phyloP scores from a whole-genome alignment of 208 protist species.

The Wallacemonas sp. region DNA sequence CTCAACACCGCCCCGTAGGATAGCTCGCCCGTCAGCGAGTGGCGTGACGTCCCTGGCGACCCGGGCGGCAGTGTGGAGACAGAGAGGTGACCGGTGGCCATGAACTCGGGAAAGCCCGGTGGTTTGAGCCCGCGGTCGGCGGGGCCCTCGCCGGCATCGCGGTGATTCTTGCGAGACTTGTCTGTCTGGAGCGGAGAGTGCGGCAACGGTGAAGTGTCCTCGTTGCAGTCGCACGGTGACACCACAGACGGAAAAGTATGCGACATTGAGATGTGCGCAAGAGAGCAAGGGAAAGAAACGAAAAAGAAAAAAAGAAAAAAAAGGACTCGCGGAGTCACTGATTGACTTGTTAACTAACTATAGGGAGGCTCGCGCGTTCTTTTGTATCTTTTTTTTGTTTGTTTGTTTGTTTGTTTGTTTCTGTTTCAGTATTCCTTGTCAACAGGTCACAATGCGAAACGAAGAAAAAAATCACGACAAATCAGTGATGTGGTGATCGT shows the following conservation, averaged over 20 bases:
- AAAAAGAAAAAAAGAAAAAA: background rate
- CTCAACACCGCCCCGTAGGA: background rate
- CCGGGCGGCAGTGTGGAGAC: background rate
- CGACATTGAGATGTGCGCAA: background rate
- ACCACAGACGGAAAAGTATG: background rate
- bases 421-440: no score
- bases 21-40: background rate
- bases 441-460: background rate
- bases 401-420: no score
- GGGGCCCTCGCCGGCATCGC: background rate
- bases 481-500: no score
- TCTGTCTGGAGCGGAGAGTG: background rate
- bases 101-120: background rate
- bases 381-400: no score
- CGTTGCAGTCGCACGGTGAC: background rate
- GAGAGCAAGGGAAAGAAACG: background rate
- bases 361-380: no score
- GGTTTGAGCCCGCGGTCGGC: background rate
- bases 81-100: conserved; percentile 1
- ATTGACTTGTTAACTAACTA: no score
- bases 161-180: background rate
- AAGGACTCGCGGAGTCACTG: background rate
- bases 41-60: background rate
- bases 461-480: conserved; percentile 4
- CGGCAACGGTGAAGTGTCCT: background rate